A percentile compares a stretch with the other conserved stretches of the same genome.
Evolutionary conservation across 2,329 filamentous ascomycete genomes (phyloP).

Genomic region (Claviceps fusiformis): DNA sequence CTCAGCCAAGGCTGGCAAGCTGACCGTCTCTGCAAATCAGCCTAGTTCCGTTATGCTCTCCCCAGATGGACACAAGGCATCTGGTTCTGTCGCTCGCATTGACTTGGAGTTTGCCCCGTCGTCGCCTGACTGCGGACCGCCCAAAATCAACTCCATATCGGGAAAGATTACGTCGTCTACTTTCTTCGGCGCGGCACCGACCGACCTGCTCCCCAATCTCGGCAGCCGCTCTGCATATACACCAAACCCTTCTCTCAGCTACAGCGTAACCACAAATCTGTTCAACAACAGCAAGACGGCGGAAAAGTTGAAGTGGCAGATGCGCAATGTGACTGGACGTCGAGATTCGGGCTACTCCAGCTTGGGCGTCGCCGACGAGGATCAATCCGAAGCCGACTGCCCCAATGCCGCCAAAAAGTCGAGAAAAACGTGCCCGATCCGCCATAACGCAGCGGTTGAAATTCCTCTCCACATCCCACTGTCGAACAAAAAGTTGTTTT

Average conservation of each 20-base stretch:
- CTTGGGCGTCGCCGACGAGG: constrained; percentile 20
- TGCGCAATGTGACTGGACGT: constrained; percentile 19
- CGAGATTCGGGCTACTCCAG: constrained; percentile 42
- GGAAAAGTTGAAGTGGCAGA: constrained; percentile 28
- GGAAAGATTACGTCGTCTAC: constrained; percentile 39
- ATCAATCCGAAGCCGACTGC: constrained; percentile 22
- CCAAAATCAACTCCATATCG: constrained; percentile 33
- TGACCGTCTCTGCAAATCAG: constrained; percentile 32
- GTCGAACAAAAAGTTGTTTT: constrained; percentile 33
- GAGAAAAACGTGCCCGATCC: constrained; percentile 18
- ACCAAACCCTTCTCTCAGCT: constrained; percentile 30
- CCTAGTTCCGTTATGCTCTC: constrained; percentile 35
- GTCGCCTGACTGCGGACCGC: constrained; percentile 28
- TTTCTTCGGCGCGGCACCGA: constrained; percentile 34
- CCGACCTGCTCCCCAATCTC: constrained; percentile 35
- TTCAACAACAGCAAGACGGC: constrained; percentile 22
- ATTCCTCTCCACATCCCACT: constrained; percentile 36
- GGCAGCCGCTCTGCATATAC: constrained; percentile 28
- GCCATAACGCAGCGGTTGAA: constrained; percentile 28
- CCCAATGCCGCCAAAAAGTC: constrained; percentile 12
- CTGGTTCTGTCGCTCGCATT: constrained; percentile 29
- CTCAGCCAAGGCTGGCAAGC: constrained; percentile 33
- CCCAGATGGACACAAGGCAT: constrained; percentile 32
- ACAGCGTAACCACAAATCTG: constrained; percentile 30
- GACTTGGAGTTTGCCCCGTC: constrained; percentile 34